Percentiles rank a stretch among this genome's conserved stretches.
Conservation (phyloP, 257 asterid genomes). For the Parsonsia alboflavescens region DNA sequence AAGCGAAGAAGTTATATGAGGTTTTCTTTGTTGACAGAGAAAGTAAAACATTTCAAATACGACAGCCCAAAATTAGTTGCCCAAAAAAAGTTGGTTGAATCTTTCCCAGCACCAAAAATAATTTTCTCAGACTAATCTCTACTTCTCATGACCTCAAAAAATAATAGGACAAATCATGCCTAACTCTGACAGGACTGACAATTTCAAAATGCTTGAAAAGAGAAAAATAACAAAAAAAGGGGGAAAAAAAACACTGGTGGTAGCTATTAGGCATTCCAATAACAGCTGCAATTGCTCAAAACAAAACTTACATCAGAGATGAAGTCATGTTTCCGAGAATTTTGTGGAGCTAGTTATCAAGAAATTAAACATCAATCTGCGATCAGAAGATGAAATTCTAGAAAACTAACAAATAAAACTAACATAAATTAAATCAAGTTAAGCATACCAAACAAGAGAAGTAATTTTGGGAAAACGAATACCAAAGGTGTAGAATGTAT, state of each 20-base stretch:
- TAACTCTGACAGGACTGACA: not conserved
- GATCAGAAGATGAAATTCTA: not conserved
- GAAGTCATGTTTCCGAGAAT: not conserved
- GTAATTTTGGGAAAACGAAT: not conserved
- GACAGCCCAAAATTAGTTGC: no score
- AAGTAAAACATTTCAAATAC: no score
- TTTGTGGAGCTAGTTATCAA: not conserved
- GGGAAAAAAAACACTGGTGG: not conserved
- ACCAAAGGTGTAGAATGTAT: not conserved
- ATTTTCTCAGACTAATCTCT: not conserved
- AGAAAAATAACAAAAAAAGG: not conserved
- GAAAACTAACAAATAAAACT: not conserved
- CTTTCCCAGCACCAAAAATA: not conserved
- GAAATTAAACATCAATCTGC: not conserved
- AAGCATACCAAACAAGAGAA: not conserved
- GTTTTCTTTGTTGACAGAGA: not conserved
- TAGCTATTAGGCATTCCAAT: not conserved
- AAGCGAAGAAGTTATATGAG: not conserved
- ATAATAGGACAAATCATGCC: not conserved
- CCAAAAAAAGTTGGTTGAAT: not conserved
- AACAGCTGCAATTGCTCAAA: not conserved
- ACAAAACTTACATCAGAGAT: not conserved
- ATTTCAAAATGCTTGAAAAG: not conserved
- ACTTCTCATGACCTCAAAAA: not conserved
- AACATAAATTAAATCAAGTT: not conserved